Evolutionary conservation across 129 eudicot species (phyloP).

Genomic region (Lonicera japonica): DNA sequence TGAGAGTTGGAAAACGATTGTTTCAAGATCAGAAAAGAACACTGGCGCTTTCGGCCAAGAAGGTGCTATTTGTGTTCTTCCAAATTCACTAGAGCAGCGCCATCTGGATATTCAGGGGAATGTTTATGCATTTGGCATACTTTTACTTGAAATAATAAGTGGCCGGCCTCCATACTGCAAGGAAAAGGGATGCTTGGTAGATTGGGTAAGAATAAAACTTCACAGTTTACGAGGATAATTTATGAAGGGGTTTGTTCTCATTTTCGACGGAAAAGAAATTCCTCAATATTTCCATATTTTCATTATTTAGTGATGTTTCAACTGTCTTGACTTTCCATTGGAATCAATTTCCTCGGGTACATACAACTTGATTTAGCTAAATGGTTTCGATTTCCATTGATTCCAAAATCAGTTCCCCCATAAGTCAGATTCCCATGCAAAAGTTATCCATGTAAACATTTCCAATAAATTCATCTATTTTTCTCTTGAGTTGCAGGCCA

Average conservation of each 20-base stretch:
- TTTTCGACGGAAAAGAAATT: too few relatives aligned
- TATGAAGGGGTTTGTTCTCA: neutral
- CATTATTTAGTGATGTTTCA: too few relatives aligned
- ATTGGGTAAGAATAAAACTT: conserved; percentile 94
- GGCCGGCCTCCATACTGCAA: conserved; percentile 69
- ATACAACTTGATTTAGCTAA: too few relatives aligned
- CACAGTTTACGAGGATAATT: too few relatives aligned
- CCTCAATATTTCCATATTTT: too few relatives aligned
- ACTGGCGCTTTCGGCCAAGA: conserved; percentile 48
- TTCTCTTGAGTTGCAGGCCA: conserved; percentile 41
- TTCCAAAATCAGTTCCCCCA: too few relatives aligned
- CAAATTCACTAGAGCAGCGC: conserved; percentile 49
- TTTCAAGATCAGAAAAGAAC: conserved; percentile 71
- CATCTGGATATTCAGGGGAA: conserved; percentile 66
- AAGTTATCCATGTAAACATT: too few relatives aligned
- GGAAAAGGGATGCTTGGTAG: conserved; percentile 62
- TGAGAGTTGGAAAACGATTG: conserved; percentile 81
- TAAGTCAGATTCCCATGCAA: too few relatives aligned
- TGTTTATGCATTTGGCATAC: conserved; percentile 74
- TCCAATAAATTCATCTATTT: neutral
- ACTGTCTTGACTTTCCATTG: too few relatives aligned
- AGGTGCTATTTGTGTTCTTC: conserved; percentile 61
- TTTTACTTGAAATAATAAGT: conserved; percentile 73
- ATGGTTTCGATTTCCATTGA: too few relatives aligned
- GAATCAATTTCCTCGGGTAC: too few relatives aligned